Percentiles rank a stretch among this genome's conserved stretches.
Evolutionary conservation across 1,139 yeast species (phyloP).

Genomic region (Yamadazyma mexicana): DNA sequence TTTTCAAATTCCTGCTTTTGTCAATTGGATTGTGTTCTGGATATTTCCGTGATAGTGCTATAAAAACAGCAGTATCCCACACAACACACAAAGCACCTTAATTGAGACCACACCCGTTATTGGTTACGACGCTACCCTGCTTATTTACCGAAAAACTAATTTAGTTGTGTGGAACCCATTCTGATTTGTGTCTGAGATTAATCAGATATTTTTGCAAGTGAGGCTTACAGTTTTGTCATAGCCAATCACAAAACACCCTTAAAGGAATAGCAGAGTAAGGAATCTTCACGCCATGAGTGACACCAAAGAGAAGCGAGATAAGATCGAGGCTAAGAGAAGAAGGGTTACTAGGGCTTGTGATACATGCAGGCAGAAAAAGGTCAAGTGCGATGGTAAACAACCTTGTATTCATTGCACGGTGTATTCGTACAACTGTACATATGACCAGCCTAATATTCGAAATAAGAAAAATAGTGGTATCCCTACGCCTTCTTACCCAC

Average conservation of each 20-base stretch:
- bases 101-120: too few species aligned
- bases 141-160: too few species aligned
- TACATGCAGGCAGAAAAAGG: conserved; percentile 74
- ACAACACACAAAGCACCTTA: too few species aligned
- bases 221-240: background rate
- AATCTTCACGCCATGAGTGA: background rate
- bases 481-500: conserved; percentile 28
- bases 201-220: too few species aligned
- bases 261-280: background rate
- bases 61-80: too few species aligned
- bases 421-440: conserved; percentile 71
- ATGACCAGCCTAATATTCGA: conserved; percentile 73
- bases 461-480: conserved; percentile 41
- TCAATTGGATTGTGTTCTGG: too few species aligned
- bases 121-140: too few species aligned
- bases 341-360: conserved; percentile 86
- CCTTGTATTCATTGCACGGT: conserved; percentile 92
- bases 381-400: conserved; percentile 83
- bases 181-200: background rate
- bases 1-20: too few species aligned
- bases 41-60: too few species aligned
- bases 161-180: background rate
- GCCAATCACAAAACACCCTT: too few species aligned
- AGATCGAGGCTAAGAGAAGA: conserved; percentile 54
- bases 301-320: conserved; percentile 3